Evolutionary conservation across 2,329 filamentous ascomycete species (phyloP), one percentile per base, ranked within the genome.

Genomic region (Colletotrichum australisinense): DNA sequence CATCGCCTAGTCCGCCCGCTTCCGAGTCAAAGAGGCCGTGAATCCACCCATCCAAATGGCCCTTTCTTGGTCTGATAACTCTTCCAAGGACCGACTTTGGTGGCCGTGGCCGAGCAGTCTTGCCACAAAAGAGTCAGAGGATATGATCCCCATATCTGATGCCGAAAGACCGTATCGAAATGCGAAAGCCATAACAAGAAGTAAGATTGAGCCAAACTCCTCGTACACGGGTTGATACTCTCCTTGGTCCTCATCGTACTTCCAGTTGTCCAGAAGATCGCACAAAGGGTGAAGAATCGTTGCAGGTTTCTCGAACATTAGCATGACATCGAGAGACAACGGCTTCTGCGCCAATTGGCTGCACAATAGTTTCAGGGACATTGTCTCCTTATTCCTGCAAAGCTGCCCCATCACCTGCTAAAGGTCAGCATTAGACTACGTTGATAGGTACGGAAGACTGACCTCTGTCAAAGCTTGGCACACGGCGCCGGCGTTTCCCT

Each of bases 401-500:
- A 95, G 87, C 75, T 91, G 90, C 26, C 89, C 87, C 78, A 95
- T 89, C 38, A 94, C 88, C 91, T 93, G 57, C 9, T 26, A 4
- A 14, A n/a, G 62, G 46, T 64, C 52, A 65, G 63, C 32, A 56
- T 76, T 12, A 74, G 28, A 35, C 16, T 59, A 16, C 16, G 12
- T 59, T 70, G 46, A 32, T 35, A 19, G 24, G 63, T 22, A 6
- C 16, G 26, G 24, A 30, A 2, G 22, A 4, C 16, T 46, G 46
- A 93, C 92, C 85, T 94, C 93, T 52, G 92, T 90, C 57, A 95
- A 86, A 3, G 95, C 95, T 73, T 93, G 91, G 63, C 93, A 93
- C 22, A 97, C 94, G 2, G 95, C 94, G 2, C 94, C 95, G 2
- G 94, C 94, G 81, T 98, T 98, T 1, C 96, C 96, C 78, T 97